A percentile compares a stretch with the other conserved stretches of the same genome.
These are phyloP conservation scores for Stachybotrys chartarum DNA, from an alignment of 2,329 filamentous ascomycete species.

Conservation along the genomic window DNA sequence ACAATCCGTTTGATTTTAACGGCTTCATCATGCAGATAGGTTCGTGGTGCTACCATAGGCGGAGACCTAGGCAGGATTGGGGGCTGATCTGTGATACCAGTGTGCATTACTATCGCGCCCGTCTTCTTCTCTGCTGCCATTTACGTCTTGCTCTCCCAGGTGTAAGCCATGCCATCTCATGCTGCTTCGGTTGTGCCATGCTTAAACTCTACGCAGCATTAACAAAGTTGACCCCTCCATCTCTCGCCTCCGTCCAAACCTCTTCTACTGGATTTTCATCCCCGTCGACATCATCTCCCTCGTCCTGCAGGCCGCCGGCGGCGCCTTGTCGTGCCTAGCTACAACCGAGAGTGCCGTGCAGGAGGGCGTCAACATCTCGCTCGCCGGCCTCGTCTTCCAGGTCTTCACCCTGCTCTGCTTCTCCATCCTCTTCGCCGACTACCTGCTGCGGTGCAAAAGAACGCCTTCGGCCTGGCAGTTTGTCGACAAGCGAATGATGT, in stretches of 20 bases:
- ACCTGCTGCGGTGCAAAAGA: slow-evolving; percentile 23
- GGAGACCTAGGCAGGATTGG: neutral
- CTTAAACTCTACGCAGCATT: slow-evolving; percentile 9
- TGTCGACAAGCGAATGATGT: slow-evolving; percentile 27
- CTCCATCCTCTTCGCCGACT: slow-evolving; percentile 31
- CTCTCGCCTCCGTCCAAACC: slow-evolving; percentile 12
- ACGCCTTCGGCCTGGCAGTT: slow-evolving; percentile 14
- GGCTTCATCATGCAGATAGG: slow-evolving; percentile 58
- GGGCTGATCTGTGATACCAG: slow-evolving; percentile 5
- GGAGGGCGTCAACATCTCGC: slow-evolving; percentile 39
- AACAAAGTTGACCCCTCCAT: slow-evolving; percentile 12
- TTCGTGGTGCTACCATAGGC: neutral
- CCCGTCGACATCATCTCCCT: slow-evolving; percentile 44
- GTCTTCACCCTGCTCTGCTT: slow-evolving; percentile 41
- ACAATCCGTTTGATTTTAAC: slow-evolving; percentile 48
- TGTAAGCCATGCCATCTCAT: slow-evolving; percentile 10
- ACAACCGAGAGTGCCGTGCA: slow-evolving; percentile 19
- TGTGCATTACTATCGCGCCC: slow-evolving; percentile 23
- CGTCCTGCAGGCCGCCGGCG: slow-evolving; percentile 43
- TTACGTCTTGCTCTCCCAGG: slow-evolving; percentile 19
- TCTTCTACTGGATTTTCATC: slow-evolving; percentile 19
- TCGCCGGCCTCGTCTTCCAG: slow-evolving; percentile 45
- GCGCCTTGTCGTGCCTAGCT: slow-evolving; percentile 31
- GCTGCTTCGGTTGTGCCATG: neutral
- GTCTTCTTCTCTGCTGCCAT: slow-evolving; percentile 21